Conservation (phyloP, 2,329 filamentous ascomycete species). For the Pseudogymnoascus sp. region DNA sequence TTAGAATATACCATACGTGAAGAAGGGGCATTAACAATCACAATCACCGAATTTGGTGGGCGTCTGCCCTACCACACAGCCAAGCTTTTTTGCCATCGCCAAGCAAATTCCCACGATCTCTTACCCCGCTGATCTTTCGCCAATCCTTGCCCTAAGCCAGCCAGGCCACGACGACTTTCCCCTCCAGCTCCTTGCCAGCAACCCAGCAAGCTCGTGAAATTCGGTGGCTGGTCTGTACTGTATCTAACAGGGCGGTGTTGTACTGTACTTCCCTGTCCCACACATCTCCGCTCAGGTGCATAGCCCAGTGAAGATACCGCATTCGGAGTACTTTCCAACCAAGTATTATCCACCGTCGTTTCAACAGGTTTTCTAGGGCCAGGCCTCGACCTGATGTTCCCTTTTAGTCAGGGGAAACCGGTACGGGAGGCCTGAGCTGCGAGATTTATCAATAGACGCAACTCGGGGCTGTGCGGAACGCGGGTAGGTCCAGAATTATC, state of each 20-base stretch:
- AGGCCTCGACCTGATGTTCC: background rate
- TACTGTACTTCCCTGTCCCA: background rate
- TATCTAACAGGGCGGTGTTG: background rate
- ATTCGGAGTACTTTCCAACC: background rate
- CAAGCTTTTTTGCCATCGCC: conserved; percentile 1
- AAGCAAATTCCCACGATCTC: conserved; percentile 6
- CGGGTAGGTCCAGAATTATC: background rate
- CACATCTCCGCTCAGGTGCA: background rate
- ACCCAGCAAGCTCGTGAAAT: background rate
- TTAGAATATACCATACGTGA: background rate
- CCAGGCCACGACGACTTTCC: conserved; percentile 1
- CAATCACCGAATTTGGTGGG: background rate
- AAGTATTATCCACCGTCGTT: background rate
- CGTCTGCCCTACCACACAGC: background rate
- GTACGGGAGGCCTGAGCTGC: background rate
- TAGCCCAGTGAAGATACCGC: background rate
- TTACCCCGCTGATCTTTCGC: background rate
- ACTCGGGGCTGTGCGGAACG: background rate
- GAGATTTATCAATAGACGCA: background rate
- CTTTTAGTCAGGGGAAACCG: background rate
- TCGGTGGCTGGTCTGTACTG: background rate
- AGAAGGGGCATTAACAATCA: background rate
- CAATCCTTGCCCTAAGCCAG: background rate
- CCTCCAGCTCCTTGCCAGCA: background rate
- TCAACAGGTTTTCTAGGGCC: background rate